phyloP scores from a whole-genome alignment of 352 stramenopile species.

The Pythium pectinolyticum region DNA sequence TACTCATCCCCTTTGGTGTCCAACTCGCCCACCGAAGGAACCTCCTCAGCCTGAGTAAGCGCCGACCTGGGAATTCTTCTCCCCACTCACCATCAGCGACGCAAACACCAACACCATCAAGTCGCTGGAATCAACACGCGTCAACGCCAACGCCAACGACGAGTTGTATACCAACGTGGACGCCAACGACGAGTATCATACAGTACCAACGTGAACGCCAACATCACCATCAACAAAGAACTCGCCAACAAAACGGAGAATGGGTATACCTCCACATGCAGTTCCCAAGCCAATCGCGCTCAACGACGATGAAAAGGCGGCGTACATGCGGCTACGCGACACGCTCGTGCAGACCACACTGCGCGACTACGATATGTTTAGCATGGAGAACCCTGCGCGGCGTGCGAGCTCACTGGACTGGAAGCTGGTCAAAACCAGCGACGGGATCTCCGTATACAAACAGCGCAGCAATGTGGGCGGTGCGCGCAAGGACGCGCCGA shows the following conservation, averaged over 20 bases:
- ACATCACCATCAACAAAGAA: neutral
- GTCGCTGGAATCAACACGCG: too few species aligned
- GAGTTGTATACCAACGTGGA: too few species aligned
- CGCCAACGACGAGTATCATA: too few species aligned
- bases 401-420: constrained; percentile 15
- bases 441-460: constrained; percentile 25
- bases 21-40: too few species aligned
- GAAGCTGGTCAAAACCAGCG: constrained; percentile 22
- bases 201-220: too few species aligned
- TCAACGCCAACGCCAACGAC: neutral
- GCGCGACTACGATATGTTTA: constrained; percentile 23
- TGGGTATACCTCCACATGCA: constrained; percentile 1
- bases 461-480: constrained; percentile 5
- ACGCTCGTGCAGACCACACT: constrained; percentile 14
- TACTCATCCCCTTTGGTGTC: too few species aligned
- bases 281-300: constrained; percentile 8
- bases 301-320: neutral
- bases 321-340: constrained; percentile 17
- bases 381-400: constrained; percentile 12
- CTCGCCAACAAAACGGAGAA: constrained; percentile 1
- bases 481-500: constrained; percentile 9
- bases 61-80: too few species aligned
- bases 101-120: too few species aligned
- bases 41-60: too few species aligned
- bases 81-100: too few species aligned